Conservation (phyloP, 495 filamentous ascomycete genomes). For the Ascodesmis nigricans region DNA sequence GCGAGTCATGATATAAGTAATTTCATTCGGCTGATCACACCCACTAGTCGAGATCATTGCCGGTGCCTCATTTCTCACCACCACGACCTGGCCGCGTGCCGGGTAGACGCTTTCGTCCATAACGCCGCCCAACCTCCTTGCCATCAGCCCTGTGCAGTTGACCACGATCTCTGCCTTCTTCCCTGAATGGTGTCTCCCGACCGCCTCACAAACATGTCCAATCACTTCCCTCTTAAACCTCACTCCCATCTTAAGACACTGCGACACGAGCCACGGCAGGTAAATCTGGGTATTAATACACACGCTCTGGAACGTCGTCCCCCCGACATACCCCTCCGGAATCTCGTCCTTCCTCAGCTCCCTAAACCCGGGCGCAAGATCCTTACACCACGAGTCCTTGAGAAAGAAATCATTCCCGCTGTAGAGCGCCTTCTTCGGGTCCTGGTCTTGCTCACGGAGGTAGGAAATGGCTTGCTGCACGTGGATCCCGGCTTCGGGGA, state of each 20-base stretch:
- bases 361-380: slow-evolving; percentile 49
- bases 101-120: slow-evolving; percentile 53
- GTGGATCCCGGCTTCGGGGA: slow-evolving; percentile 78
- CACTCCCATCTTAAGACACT: slow-evolving; percentile 50
- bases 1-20: slow-evolving; percentile 81
- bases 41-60: slow-evolving; percentile 50
- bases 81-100: slow-evolving; percentile 63
- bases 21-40: slow-evolving; percentile 58
- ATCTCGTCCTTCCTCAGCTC: slow-evolving; percentile 34
- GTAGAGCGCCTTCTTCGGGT: slow-evolving; percentile 21
- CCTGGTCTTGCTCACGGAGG: slow-evolving; percentile 38
- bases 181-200: slow-evolving; percentile 31
- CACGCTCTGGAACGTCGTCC: slow-evolving; percentile 52
- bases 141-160: slow-evolving; percentile 69
- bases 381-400: slow-evolving; percentile 61
- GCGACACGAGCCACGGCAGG: slow-evolving; percentile 57
- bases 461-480: slow-evolving; percentile 50
- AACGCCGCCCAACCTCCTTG: slow-evolving; percentile 59
- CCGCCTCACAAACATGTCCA: slow-evolving; percentile 51
- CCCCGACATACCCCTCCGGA: slow-evolving; percentile 39
- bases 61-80: slow-evolving; percentile 64
- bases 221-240: slow-evolving; percentile 36
- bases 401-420: slow-evolving; percentile 43
- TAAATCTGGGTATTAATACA: slow-evolving; percentile 85
- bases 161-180: slow-evolving; percentile 46